A percentile compares a stretch with the other conserved stretches of the same genome.
phyloP scores from a whole-genome alignment of 23 red algal species.

The Gracilaria gracilis region DNA sequence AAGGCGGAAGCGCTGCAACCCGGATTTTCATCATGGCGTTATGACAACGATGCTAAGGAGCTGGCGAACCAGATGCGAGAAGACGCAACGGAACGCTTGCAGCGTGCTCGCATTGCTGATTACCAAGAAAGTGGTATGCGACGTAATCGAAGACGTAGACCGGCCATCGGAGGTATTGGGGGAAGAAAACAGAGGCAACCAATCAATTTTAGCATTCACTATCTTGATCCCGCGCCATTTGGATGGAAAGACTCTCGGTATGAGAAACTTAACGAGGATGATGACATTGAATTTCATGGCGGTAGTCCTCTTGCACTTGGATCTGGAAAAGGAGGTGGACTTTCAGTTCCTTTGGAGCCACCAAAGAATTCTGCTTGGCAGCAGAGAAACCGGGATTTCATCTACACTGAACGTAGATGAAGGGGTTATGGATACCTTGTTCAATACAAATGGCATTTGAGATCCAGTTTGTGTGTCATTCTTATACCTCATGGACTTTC shows the following conservation, averaged over 20 bases:
- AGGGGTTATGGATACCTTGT: not conserved
- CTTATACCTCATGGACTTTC: not conserved
- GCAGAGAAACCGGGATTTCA: conserved; percentile 55
- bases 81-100: conserved; percentile 89
- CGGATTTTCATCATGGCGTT: conserved; percentile 76
- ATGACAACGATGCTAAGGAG: conserved; percentile 80
- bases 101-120: conserved; percentile 88
- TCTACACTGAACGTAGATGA: conserved; percentile 62
- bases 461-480: not conserved
- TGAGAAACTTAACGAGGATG: conserved; percentile 66
- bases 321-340: conserved; percentile 44
- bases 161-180: conserved; percentile 5
- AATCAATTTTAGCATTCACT: conserved; percentile 84
- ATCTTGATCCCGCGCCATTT: conserved; percentile 88
- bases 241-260: conserved; percentile 81
- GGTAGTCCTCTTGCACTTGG: conserved; percentile 38
- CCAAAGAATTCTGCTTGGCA: conserved; percentile 50
- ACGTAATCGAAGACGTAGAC: conserved; percentile 28
- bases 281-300: conserved; percentile 55
- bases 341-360: conserved; percentile 42
- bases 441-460: not conserved
- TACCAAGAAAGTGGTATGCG: conserved; percentile 56
- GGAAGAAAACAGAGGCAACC: conserved; percentile 73
- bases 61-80: conserved; percentile 88
- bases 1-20: conserved; percentile 76